Evolutionary conservation across 2,329 filamentous ascomycete species (phyloP).

Genomic region (Aspergillus aculeatus): DNA sequence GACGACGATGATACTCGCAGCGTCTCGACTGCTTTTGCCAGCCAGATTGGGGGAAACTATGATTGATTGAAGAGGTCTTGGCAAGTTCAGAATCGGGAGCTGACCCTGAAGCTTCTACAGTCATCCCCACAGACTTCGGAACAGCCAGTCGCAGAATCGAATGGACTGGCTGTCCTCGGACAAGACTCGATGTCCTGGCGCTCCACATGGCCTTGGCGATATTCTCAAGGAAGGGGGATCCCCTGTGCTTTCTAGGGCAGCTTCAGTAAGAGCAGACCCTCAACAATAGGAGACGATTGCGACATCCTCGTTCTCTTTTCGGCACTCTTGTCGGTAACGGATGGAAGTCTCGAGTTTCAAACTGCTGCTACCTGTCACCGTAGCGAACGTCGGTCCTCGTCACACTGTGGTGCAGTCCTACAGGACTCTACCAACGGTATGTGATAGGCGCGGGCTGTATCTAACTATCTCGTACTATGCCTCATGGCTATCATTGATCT

Average conservation of each 20-base stretch:
- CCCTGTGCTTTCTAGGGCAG: conserved; percentile 16
- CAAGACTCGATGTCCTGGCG: conserved; percentile 17
- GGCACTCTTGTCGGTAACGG: conserved; percentile 15
- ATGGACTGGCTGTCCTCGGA: conserved; percentile 14
- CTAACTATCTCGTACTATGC: conserved; percentile 6
- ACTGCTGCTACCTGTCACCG: not conserved
- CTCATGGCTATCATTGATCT: conserved; percentile 8
- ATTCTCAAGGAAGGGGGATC: conserved; percentile 12
- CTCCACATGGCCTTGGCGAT: conserved; percentile 13
- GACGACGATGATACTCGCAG: conserved; percentile 94
- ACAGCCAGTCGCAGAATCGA: conserved; percentile 17
- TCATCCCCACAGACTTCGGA: conserved; percentile 13
- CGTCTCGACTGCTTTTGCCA: conserved; percentile 93
- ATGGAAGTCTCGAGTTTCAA: conserved; percentile 7
- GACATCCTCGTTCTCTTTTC: conserved; percentile 7
- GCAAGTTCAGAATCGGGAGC: conserved; percentile 14
- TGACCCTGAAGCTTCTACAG: conserved; percentile 13
- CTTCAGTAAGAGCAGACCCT: conserved; percentile 13
- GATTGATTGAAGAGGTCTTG: conserved; percentile 48
- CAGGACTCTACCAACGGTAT: conserved; percentile 8
- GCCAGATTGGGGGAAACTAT: conserved; percentile 74
- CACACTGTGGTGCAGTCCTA: conserved; percentile 8
- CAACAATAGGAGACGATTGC: conserved; percentile 15
- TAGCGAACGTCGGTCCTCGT: conserved; percentile 4
- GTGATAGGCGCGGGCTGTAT: conserved; percentile 4